Evolutionary conservation across 805 yeast genomes (phyloP).

Genomic region (Kuraishia piskuri): DNA sequence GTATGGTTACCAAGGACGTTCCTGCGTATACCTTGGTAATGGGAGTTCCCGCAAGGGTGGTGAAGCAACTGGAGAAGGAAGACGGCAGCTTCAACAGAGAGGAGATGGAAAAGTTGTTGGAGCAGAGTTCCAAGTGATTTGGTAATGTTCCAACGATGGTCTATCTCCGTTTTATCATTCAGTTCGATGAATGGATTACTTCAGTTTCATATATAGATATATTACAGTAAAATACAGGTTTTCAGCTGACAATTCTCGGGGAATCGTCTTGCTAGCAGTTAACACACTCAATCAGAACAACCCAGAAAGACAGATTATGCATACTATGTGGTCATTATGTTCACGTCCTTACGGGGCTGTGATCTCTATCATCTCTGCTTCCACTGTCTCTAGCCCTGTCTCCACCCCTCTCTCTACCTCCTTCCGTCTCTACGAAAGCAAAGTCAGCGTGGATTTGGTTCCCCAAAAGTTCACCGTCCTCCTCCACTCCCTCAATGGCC

Average conservation of each 20-base stretch:
- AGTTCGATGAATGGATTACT: too few relatives aligned
- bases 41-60: slow-evolving; percentile 43
- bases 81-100: neutral
- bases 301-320: too few relatives aligned
- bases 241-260: too few relatives aligned
- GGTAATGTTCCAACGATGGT: too few relatives aligned
- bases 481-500: slow-evolving; percentile 20
- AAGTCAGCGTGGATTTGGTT: slow-evolving; percentile 22
- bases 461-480: slow-evolving; percentile 25
- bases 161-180: too few relatives aligned
- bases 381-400: neutral
- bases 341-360: neutral
- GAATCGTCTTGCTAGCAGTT: too few relatives aligned
- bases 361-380: neutral
- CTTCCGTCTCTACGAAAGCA: slow-evolving; percentile 24
- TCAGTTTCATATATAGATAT: too few relatives aligned
- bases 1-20: slow-evolving; percentile 51
- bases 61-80: slow-evolving; percentile 1
- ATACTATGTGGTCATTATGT: too few relatives aligned
- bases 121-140: too few relatives aligned
- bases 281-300: too few relatives aligned
- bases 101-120: neutral
- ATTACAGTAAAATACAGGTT: too few relatives aligned
- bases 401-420: neutral
- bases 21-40: slow-evolving; percentile 47